Evolutionary conservation across 2,329 filamentous ascomycete species (phyloP).

Genomic region (Ceratocystis variospora): DNA sequence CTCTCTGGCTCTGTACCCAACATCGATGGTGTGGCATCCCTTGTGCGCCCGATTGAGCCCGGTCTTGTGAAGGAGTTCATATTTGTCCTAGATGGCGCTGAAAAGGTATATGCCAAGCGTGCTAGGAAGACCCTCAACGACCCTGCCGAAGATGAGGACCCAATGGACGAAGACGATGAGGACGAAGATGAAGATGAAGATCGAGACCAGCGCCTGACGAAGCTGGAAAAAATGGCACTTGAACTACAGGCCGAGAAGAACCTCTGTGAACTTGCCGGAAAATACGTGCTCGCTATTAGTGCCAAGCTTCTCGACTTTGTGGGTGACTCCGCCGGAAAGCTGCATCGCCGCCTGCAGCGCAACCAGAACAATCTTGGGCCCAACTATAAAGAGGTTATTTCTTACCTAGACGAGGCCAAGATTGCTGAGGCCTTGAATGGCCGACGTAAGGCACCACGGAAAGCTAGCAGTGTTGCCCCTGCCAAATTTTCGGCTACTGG

Average conservation of each 20-base stretch:
- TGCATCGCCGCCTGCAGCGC: slow-evolving; percentile 57
- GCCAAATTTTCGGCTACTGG: slow-evolving; percentile 21
- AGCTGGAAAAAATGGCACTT: slow-evolving; percentile 46
- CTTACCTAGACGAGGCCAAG: slow-evolving; percentile 61
- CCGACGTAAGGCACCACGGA: slow-evolving; percentile 24
- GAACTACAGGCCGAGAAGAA: slow-evolving; percentile 69
- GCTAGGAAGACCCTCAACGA: slow-evolving; percentile 48
- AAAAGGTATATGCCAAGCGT: slow-evolving; percentile 64
- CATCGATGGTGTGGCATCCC: slow-evolving; percentile 34
- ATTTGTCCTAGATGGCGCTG: slow-evolving; percentile 62
- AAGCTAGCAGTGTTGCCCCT: slow-evolving; percentile 23
- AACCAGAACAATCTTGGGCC: slow-evolving; percentile 70
- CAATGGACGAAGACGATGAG: slow-evolving; percentile 46
- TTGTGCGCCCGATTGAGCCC: slow-evolving; percentile 55
- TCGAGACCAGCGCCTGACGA: slow-evolving; percentile 30
- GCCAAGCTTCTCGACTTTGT: slow-evolving; percentile 58
- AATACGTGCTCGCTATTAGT: slow-evolving; percentile 67
- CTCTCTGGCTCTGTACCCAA: slow-evolving; percentile 27
- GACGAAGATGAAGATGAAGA: slow-evolving; percentile 43
- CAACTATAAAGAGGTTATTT: slow-evolving; percentile 74
- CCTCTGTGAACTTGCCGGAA: slow-evolving; percentile 72
- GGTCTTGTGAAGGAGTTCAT: slow-evolving; percentile 54
- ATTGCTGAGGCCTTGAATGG: slow-evolving; percentile 31
- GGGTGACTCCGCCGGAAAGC: slow-evolving; percentile 45
- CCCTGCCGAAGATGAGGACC: slow-evolving; percentile 59